Base-by-base conservation (phyloP, 257 asterid genomes). In the Eustoma russellianum region DNA sequence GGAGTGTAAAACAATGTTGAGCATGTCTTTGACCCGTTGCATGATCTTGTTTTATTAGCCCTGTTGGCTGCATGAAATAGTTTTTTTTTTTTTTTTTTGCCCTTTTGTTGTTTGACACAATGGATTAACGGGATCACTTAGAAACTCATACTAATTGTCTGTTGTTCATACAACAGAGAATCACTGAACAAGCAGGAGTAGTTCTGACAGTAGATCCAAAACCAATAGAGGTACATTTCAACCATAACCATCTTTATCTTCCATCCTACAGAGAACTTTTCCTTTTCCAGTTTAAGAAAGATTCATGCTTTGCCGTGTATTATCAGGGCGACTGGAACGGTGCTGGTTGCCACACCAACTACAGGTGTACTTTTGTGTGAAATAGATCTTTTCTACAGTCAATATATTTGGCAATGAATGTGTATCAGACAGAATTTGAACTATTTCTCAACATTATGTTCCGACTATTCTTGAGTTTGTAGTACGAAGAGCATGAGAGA, bases 141-240 rank as follows among this genome's bases (percentile, higher is more conserved):
- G 5, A 13, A 12, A 10, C 11, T 48, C 35, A 9, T 59, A 16
- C 35, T 18, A 33, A 34, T 33, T 17, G 11, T 48, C 14, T 38
- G 52, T 17, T 9, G 58, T 19, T 35, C 41, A 55, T 57, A 53
- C 64, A 56, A 64, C 90, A 90, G 98, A 86, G 98, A 70, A 90
- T 90, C 65, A 90, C 95, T 49, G 98, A 90, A 66, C 98, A 90
- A 86, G 96, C 96, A 28, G 98, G 98, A 56, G 96, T 90, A 60
- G 85, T 90, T 48, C 94, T 90, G 61, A 14, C 96, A 33, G 83
- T 90, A 59, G 96, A 90, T 77, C 98, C 98, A 55, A 90, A 90
- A 61, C 98, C 98, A 53, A 83, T 90, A 2, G 88, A 84, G 81
- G 98, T 90, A 77, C 46, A 33, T 28, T 28, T 46, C 5, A 35